Evolutionary conservation across 345 rosid genomes (phyloP), one percentile per base, ranked within the genome.

Genomic region (Rhizophora apiculata): DNA sequence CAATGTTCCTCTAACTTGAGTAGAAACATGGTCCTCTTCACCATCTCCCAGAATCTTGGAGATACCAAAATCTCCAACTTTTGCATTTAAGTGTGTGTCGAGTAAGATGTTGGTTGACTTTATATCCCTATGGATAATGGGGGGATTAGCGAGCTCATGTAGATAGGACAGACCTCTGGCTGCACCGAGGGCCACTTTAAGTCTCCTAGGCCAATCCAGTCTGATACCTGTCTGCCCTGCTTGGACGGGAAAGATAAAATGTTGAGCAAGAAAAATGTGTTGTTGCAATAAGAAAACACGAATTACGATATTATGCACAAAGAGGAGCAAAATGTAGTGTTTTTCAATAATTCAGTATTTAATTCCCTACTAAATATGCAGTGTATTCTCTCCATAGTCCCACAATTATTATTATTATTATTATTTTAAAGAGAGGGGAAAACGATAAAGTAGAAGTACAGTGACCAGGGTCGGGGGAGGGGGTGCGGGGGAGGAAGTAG

Each of bases 1-100:
- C 99, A 90, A 84, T 60, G 98, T 96, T 70, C 99, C 98, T 74
- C 92, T 96, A 7, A 96, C 98, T 84, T 92, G 95, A 77, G 99
- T 92, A 32, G 92, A 84, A 56, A 96, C 78, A 67, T 92, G 98
- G 37, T 77, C 82, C 77, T 77, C 86, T 67, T 85, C 95, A 30
- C 65, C 71, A 58, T 88, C 86, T 64, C 82, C 78, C 75, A 88
- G 74, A 9, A 68, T 89, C 78, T 88, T 96, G 49, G 95, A 92
- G 68, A 92, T 92, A 27, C 99, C 99, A 43, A 96, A 96, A 84
- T 96, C 99, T 0, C 89, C 91, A 65, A 92, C 98, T 63, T 96
- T 96, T 39, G 98, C 97, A 10, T 68, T 92, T 46, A 96, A 75
- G 31, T 79, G 84, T 37, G 89, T 93, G 51, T 96, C 96, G 30